Conservation (phyloP, 495 filamentous ascomycete species). For the Bathelium albidoporum region DNA sequence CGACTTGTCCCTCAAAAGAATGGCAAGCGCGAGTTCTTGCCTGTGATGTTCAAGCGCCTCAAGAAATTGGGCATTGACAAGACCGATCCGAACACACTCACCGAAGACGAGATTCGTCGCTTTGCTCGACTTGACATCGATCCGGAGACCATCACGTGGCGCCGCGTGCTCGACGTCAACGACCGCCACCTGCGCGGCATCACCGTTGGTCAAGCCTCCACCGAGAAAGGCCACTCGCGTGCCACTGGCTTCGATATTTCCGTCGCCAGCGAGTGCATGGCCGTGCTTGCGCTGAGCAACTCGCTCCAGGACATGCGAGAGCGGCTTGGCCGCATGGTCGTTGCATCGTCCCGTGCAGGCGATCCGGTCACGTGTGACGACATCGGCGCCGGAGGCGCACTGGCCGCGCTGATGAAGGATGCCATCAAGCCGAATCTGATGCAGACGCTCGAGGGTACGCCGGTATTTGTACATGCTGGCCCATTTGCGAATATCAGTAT, state of each 20-base stretch:
- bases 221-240: slow-evolving; percentile 77
- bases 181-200: slow-evolving; percentile 85
- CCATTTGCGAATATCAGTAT: slow-evolving; percentile 98
- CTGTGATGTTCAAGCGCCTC: slow-evolving; percentile 81
- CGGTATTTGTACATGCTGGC: slow-evolving; percentile 92
- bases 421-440: slow-evolving; percentile 98
- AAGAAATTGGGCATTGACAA: slow-evolving; percentile 94
- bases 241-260: slow-evolving; percentile 95
- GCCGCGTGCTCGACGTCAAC: slow-evolving; percentile 91
- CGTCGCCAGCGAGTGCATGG: slow-evolving; percentile 97
- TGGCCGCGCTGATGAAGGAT: slow-evolving; percentile 93
- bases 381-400: slow-evolving; percentile 80
- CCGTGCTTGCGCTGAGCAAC: slow-evolving; percentile 88
- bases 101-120: slow-evolving; percentile 71
- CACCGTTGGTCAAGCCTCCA: slow-evolving; percentile 74
- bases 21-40: slow-evolving; percentile 75
- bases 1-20: slow-evolving; percentile 84
- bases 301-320: slow-evolving; percentile 83
- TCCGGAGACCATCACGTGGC: slow-evolving; percentile 94
- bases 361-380: slow-evolving; percentile 96
- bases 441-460: slow-evolving; percentile 95
- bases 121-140: slow-evolving; percentile 95
- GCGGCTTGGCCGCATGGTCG: slow-evolving; percentile 91
- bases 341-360: slow-evolving; percentile 72
- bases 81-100: slow-evolving; percentile 82